These are phyloP conservation scores for Aspergillus mulundensis DNA, from an alignment of 495 filamentous ascomycete species.

Conservation along the genomic window DNA sequence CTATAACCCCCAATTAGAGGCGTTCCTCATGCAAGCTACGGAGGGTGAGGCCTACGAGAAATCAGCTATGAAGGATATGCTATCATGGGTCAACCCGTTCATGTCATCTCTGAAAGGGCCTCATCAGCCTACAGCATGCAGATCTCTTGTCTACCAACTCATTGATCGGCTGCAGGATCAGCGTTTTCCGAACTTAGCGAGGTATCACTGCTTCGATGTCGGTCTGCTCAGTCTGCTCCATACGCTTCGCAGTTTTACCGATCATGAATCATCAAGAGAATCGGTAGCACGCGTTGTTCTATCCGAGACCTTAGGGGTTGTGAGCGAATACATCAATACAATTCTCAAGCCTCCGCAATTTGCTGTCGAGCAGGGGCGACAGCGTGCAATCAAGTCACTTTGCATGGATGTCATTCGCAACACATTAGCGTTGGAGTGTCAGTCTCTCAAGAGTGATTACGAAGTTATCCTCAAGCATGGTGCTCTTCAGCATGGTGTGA, in stretches of 20 bases:
- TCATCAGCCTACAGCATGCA: conserved; percentile 68
- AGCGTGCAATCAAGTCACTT: conserved; percentile 31
- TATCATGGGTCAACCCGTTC: conserved; percentile 72
- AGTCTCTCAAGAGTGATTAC: conserved; percentile 67
- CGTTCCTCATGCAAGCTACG: conserved; percentile 53
- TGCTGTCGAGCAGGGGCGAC: conserved; percentile 31
- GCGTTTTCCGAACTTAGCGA: conserved; percentile 40
- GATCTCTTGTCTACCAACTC: conserved; percentile 64
- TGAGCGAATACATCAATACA: conserved; percentile 42
- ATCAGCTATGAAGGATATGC: conserved; percentile 54
- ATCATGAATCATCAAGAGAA: conserved; percentile 42
- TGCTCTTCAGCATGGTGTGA: conserved; percentile 62
- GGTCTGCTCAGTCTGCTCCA: conserved; percentile 48
- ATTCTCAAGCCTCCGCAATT: conserved; percentile 44
- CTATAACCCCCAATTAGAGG: conserved; percentile 61
- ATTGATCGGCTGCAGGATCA: conserved; percentile 59
- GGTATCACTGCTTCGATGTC: conserved; percentile 47
- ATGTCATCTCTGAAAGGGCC: conserved; percentile 68
- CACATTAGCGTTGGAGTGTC: conserved; percentile 71
- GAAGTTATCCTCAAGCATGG: conserved; percentile 55
- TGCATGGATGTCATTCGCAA: conserved; percentile 64
- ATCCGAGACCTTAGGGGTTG: conserved; percentile 50
- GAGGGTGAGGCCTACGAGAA: conserved; percentile 51
- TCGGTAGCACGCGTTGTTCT: conserved; percentile 52
- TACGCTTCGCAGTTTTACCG: conserved; percentile 50